These are phyloP conservation scores for Aspergillus olivimuriae DNA, from an alignment of 495 filamentous ascomycete genomes.

Conservation along the genomic window DNA sequence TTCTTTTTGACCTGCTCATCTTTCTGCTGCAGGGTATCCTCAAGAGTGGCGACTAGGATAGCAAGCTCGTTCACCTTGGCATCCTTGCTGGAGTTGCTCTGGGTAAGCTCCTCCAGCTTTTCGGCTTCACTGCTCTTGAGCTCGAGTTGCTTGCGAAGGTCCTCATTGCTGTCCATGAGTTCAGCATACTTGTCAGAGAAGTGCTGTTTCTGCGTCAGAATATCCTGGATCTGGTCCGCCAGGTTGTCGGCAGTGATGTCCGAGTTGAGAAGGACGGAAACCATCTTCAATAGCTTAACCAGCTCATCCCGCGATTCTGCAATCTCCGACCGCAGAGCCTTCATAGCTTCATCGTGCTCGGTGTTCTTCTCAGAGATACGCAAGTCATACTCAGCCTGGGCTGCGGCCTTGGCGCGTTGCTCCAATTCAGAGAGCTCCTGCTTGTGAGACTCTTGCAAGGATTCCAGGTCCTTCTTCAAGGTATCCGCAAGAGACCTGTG, in stretches of 20 bases:
- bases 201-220: slow-evolving; percentile 38
- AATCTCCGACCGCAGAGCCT: slow-evolving; percentile 61
- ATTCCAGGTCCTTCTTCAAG: slow-evolving; percentile 47
- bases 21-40: slow-evolving; percentile 60
- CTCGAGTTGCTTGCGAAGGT: slow-evolving; percentile 51
- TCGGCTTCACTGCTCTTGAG: slow-evolving; percentile 34
- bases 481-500: slow-evolving; percentile 49
- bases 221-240: slow-evolving; percentile 42
- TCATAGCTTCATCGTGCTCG: slow-evolving; percentile 55
- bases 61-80: slow-evolving; percentile 45
- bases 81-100: slow-evolving; percentile 32
- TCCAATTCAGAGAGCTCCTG: slow-evolving; percentile 46
- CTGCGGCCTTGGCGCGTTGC: slow-evolving; percentile 28
- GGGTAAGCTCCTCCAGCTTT: slow-evolving; percentile 29
- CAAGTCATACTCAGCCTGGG: slow-evolving; percentile 41
- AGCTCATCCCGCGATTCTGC: slow-evolving; percentile 63
- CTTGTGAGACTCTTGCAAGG: slow-evolving; percentile 48
- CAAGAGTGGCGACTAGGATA: slow-evolving; percentile 48
- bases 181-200: slow-evolving; percentile 42
- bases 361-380: slow-evolving; percentile 40
- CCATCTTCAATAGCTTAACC: slow-evolving; percentile 48
- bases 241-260: slow-evolving; percentile 41
- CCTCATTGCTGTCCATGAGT: slow-evolving; percentile 35
- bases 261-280: slow-evolving; percentile 44
- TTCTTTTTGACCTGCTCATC: slow-evolving; percentile 69